Evolutionary conservation across 805 yeast species (phyloP), one percentile per base, ranked within the genome.

Genomic region (Sugiyamaella marilandica): DNA sequence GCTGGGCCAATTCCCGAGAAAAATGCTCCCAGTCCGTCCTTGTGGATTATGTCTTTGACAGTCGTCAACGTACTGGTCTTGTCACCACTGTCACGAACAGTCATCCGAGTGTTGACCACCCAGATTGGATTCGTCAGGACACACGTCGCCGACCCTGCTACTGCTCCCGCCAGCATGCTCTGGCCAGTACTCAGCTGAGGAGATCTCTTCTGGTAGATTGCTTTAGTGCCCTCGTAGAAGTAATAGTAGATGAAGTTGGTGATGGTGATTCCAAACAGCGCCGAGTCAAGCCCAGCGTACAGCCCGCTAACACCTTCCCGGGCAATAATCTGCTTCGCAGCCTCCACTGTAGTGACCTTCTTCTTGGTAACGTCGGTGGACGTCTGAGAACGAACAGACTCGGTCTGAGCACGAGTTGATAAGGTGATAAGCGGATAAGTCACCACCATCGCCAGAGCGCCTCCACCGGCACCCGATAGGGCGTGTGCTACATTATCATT

Each of bases 381-480:
- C 41, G 54, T 61, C 61, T 69, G 50, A 55, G 62, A 47, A 60
- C 60, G 54, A 33, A 55, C 52, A 65, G 64, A 67, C 57, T 74
- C 77, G n/a, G 92, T 85, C 66, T 91, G 98, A 2, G 96, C 95
- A 50, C 87, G 78, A 0, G 97, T 90, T 1, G 95, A 85, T 52
- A 90, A 71, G 0, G 95, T 86, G 55, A 88, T 89, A 61, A 91
- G 73, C 1, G 98, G 98, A 65, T 91, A 91, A 0, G 97, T 91
- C 37, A 89, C 82, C 0, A 84, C 78, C 84, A 89, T 85, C 2
- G 96, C 80, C 29, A 88, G 76, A 19, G 92, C 90, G 11, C 97
- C 97, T 26, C 96, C 96, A 5, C 91, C 84, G 34, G 96, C 96
- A 10, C 97, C 98, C 5, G 96, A 86, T 10, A 91, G 69, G n/a